Base-by-base conservation (phyloP, 2,329 filamentous ascomycete species). In the Nannizziopsis barbatae region DNA sequence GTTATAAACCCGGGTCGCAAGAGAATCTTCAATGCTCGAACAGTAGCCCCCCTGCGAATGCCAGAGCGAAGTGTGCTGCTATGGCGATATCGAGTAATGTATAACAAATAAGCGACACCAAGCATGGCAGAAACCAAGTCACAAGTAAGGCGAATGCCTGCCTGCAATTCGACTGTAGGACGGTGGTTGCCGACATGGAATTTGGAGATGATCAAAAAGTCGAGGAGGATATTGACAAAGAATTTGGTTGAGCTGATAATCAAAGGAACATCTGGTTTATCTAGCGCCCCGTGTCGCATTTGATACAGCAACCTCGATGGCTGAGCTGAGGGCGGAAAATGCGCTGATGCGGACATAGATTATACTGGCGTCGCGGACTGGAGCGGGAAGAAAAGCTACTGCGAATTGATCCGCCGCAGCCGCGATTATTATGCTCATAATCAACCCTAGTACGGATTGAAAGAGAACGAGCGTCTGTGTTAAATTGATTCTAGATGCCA, bases 221-320 rank as follows among this genome's bases (percentile, higher is more conserved):
- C 81, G 0, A 86, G 68, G 1, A 80, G 51, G 47, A 86, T 86
- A 55, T 86, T 86, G 51, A 83, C 61, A 0, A 69, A 64, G 46
- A 85, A 83, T 53, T 82, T 83, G 45, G 73, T 68, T 0, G 71
- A 73, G 59, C 75, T 84, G 53, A 86, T 81, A 0, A 83, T 57
- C 0, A 86, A 65, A 0, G 81, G 81, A 0, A 86, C 79, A 57
- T 86, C 81, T 0, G 82, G 82, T 44, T 77, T 74, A 59, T 86
- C 83, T 1, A 87, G 63, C 0, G 83, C n/a, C 79, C 38, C 82
- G 68, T 0, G 81, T 84, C 0, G 75, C 73, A 1, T 74, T 70
- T 0, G 75, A 71, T 0, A 85, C 76, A 0, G 81, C 77, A 0
- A 75, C 75, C 58, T 85, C 79, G 3, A 86, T 62, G 0, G 81